Base-by-base conservation (phyloP, 257 asterid species). In the Rhazya stricta region DNA sequence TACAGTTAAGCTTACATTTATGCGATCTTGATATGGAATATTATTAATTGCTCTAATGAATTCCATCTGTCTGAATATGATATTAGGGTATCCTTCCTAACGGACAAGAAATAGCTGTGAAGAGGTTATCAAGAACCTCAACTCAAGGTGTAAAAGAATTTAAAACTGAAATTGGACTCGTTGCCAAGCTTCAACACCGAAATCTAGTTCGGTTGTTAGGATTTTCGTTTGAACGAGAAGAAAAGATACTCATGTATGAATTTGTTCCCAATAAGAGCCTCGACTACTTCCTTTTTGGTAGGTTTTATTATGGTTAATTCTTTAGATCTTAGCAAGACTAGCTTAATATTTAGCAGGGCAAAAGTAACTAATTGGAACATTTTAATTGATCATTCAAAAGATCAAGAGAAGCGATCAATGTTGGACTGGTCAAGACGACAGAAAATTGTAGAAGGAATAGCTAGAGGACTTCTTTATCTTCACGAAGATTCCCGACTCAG, bases 401-500 rank as follows among this genome's bases (percentile, higher is more conserved):
- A 81, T 68, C 21, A 16, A 5, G 80, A 73, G 27, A 79, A 79
- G 32, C 72, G 43, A 27, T 15, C 32, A 10, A 30, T 65, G 34
- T 41, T 84, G 61, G 66, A 79, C 39, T 84, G 88, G 88, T 66
- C 68, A 51, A 79, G 51, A n/a, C 75, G 85, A 1, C 73, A 48
- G 42, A 74, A 79, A 50, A 84, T 81, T 13, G 76, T 84, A 39
- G 67, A 41, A 41, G 82, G 79, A 66, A 43, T 77, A 4, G 82
- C 82, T 0, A 74, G 57, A 57, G 84, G 88, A n/a, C 53, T 84
- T 48, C 69, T 81, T 34, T 84, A 81, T 32, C 79, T 84, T 27
- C 88, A 81, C 39, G 88, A 84, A 43, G 85, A 84, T 62, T 81
- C 85, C 36, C 72, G 85, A 9, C 80, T 84, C 9, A 75, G 39